Percentiles rank a stretch among this genome's conserved stretches.
phyloP scores from a whole-genome alignment of 148 eudicot species.

The Rhododendron ovatum region DNA sequence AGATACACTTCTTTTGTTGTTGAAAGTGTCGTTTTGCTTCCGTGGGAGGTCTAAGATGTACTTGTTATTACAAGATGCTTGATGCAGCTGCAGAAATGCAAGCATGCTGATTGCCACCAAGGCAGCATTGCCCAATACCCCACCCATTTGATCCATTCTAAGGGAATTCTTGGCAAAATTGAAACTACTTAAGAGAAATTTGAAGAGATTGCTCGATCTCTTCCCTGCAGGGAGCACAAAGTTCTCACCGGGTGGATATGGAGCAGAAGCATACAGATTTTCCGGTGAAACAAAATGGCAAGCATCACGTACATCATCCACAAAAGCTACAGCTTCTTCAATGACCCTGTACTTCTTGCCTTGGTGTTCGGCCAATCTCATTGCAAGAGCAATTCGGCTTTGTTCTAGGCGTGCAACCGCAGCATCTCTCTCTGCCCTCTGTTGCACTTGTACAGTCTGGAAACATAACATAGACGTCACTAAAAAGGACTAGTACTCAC shows the following conservation, averaged over 20 bases:
- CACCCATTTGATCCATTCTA: slow-evolving; percentile 59
- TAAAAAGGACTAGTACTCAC: background rate
- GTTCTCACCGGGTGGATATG: slow-evolving; percentile 31
- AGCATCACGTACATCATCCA: slow-evolving; percentile 62
- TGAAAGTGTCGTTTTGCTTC: slow-evolving; percentile 26
- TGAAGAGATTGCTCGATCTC: slow-evolving; percentile 39
- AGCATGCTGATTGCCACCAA: slow-evolving; percentile 81
- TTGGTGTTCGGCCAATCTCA: slow-evolving; percentile 82
- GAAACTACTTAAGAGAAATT: slow-evolving; percentile 41
- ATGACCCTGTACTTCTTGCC: slow-evolving; percentile 84
- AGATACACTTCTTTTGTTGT: slow-evolving; percentile 25
- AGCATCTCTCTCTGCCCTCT: slow-evolving; percentile 86
- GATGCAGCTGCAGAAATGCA: slow-evolving; percentile 73
- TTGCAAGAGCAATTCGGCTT: slow-evolving; percentile 75
- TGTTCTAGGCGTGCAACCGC: slow-evolving; percentile 91
- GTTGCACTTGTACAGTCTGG: slow-evolving; percentile 79
- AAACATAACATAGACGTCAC: background rate
- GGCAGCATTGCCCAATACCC: slow-evolving; percentile 78
- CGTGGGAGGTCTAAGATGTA: slow-evolving; percentile 19
- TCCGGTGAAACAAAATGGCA: slow-evolving; percentile 46
- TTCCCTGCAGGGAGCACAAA: slow-evolving; percentile 26
- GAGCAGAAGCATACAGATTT: slow-evolving; percentile 33
- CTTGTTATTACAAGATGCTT: slow-evolving; percentile 35
- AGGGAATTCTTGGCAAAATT: slow-evolving; percentile 51
- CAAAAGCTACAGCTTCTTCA: slow-evolving; percentile 84